Conservation (phyloP, 768 basidiomycete species). For the Mycena epipterygia region DNA sequence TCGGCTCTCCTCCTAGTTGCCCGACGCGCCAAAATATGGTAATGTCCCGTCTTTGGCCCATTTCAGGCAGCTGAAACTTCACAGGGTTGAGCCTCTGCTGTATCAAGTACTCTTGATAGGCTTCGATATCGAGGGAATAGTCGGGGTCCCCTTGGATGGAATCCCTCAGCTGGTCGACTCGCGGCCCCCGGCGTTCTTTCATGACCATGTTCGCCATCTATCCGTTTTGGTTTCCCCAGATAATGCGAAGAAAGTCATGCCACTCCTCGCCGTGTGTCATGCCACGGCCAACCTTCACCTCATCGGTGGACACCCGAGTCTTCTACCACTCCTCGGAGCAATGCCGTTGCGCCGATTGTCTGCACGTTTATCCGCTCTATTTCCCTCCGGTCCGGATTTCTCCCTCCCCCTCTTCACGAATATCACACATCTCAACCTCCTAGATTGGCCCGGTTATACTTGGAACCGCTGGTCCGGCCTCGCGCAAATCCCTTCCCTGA, state of each 20-base stretch:
- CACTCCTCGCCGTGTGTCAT: neutral
- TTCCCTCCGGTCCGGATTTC: too few species aligned
- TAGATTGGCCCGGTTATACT: too few species aligned
- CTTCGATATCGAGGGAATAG: too few species aligned
- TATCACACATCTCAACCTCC: too few species aligned
- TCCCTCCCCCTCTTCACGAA: too few species aligned
- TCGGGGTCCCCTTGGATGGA: too few species aligned
- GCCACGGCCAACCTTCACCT: neutral
- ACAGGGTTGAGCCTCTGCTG: neutral
- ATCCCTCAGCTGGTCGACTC: neutral
- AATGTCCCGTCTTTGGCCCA: neutral
- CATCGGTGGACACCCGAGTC: neutral
- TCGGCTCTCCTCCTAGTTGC: neutral
- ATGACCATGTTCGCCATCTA: neutral
- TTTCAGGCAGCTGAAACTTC: too few species aligned
- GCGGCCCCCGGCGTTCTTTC: neutral
- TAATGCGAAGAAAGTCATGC: neutral
- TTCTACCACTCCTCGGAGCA: too few species aligned
- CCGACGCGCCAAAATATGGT: neutral
- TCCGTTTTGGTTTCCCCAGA: neutral
- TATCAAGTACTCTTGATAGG: neutral
- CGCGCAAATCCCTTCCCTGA: too few species aligned
- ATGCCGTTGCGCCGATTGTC: too few species aligned
- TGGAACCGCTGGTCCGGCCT: too few species aligned
- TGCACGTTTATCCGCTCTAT: too few species aligned